Conservation (phyloP, 2,329 filamentous ascomycete genomes). For the Colletotrichum tropicicola region DNA sequence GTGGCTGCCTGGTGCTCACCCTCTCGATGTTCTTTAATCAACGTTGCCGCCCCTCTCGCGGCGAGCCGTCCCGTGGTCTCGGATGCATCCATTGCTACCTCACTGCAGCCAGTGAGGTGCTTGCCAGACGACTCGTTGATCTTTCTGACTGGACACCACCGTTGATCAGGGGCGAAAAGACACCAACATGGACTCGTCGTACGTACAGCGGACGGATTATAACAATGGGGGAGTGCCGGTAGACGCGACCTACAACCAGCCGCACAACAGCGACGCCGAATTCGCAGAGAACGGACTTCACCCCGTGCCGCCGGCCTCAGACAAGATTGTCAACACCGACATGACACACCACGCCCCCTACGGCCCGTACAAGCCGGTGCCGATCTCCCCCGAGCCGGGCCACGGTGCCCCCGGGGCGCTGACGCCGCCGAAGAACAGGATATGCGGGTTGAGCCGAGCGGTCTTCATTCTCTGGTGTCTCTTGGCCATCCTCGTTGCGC, state of each 20-base stretch:
- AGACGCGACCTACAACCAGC: background rate
- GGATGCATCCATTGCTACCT: too few relatives aligned
- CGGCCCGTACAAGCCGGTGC: background rate
- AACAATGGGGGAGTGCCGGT: background rate
- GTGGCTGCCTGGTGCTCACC: slow-evolving; percentile 9
- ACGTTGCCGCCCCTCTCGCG: background rate
- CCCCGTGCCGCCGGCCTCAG: background rate
- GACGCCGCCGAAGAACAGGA: background rate
- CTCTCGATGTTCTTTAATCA: background rate
- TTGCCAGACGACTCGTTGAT: too few relatives aligned
- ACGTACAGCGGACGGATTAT: background rate
- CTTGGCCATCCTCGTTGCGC: background rate
- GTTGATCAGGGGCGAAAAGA: too few relatives aligned
- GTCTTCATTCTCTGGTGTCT: slow-evolving; percentile 10
- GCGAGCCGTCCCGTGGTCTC: background rate
- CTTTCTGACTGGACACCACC: too few relatives aligned
- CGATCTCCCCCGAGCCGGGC: background rate
- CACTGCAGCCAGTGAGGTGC: too few relatives aligned
- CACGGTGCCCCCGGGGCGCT: background rate
- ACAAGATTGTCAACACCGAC: background rate
- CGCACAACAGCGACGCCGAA: background rate
- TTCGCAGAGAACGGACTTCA: slow-evolving; percentile 17
- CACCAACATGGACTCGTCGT: too few relatives aligned
- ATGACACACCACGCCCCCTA: background rate
- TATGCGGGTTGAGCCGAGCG: background rate